Evolutionary conservation across 768 basidiomycete genomes (phyloP).

Genomic region (Floccularia luteovirens): DNA sequence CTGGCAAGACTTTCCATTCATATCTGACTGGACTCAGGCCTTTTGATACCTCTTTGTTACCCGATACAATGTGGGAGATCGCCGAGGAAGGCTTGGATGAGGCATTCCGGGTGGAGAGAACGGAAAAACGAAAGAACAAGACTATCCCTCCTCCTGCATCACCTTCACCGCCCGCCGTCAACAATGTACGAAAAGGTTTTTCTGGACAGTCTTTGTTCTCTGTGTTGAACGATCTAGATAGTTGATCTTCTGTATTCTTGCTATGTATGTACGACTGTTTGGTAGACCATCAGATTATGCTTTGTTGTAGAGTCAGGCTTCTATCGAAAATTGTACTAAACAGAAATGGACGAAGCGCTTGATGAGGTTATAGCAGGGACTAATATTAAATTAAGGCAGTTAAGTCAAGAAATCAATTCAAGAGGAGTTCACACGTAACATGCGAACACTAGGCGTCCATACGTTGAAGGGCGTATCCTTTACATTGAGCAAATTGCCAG

Average conservation of each 20-base stretch:
- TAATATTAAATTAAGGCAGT: no score
- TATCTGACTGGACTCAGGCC: slow-evolving; percentile 28
- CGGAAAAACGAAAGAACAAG: slow-evolving; percentile 28
- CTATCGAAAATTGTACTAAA: not conserved
- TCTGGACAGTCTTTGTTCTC: slow-evolving; percentile 25
- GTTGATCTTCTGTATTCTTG: no score
- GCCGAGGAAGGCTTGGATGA: slow-evolving; percentile 36
- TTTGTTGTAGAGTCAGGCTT: not conserved
- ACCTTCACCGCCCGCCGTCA: not conserved
- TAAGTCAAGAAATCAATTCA: no score
- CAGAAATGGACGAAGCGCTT: no score
- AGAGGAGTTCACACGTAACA: no score
- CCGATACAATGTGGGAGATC: slow-evolving; percentile 37
- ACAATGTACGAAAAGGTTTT: slow-evolving; percentile 3
- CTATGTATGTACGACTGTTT: no score
- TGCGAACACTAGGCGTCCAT: no score
- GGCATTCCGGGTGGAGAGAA: slow-evolving; percentile 38
- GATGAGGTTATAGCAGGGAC: no score
- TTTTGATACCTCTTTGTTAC: slow-evolving; percentile 13
- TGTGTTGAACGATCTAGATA: slow-evolving; percentile 30
- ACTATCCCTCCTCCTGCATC: slow-evolving; percentile 9
- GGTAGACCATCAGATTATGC: no score
- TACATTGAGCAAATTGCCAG: no score
- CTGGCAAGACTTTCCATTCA: slow-evolving; percentile 53
- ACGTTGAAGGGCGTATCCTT: no score